Evolutionary conservation across 352 stramenopile genomes (phyloP), one percentile per base, ranked within the genome.

Genomic region (Pythium myriotylum): DNA sequence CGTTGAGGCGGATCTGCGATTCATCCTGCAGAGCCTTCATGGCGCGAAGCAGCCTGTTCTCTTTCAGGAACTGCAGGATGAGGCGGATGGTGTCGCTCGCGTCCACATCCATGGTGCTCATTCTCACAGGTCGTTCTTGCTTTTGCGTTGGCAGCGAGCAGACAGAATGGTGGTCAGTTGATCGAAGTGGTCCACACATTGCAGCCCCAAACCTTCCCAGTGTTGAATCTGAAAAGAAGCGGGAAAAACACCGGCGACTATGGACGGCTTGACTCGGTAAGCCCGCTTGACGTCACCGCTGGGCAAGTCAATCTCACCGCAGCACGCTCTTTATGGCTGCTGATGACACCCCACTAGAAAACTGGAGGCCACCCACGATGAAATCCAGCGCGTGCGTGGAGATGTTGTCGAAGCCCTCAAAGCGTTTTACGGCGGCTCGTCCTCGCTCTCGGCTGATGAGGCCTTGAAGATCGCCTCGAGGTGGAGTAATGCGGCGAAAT

Each of bases 21-120:
- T 98, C 91, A 20, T 94, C 74, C 66, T 97, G 89, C 43, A 98
- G 73, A 52, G 86, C 71, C 20, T 80, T 73, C 76, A 98, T 84
- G 9, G 89, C 76, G 23, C 73, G 49, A 42, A 91, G 91, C 9
- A 98, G 74, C 10, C 84, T 78, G 66, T 97, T 94, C 72, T 98
- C 93, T 54, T 92, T 82, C 35, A 97, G 79, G 55, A 96, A 98
- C 75, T 97, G 89, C 62, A 97, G 82, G 54, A 98, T 91, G 24
- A 98, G 73, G 23, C 89, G 86, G 53, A 97, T 77, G 47, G 91
- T 84, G 57, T 97, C 91, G 59, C 78, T 70, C 16, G 80, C 74
- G 50, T 86, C 75, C 45, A 91, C 77, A 48, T 91, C 78, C 32
- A 89, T 50, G 16, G 71, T 43, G 40, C 48, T 23, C 33, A 62